phyloP scores from a whole-genome alignment of 2,329 filamentous ascomycete species.

The Cercospora sp. region DNA sequence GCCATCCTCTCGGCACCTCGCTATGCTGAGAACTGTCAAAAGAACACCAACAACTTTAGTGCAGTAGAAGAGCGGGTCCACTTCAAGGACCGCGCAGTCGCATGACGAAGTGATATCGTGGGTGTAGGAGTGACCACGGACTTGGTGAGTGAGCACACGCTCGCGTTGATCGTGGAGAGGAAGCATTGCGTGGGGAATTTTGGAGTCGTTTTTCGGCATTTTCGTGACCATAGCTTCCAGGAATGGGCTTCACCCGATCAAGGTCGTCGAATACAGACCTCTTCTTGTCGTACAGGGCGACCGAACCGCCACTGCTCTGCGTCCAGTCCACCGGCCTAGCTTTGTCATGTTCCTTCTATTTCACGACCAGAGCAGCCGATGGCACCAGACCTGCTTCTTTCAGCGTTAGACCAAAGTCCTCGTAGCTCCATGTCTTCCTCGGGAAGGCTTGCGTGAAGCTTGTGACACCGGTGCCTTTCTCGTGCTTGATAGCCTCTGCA shows the following conservation, averaged over 20 bases:
- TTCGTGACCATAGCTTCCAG: neutral
- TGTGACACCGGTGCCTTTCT: conserved; percentile 68
- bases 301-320: neutral
- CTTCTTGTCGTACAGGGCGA: neutral
- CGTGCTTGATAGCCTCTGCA: conserved; percentile 70
- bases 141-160: neutral
- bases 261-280: neutral
- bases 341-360: conserved; percentile 11
- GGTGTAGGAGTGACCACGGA: neutral
- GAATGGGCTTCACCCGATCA: neutral
- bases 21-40: neutral
- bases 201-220: neutral
- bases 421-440: conserved; percentile 69
- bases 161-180: neutral
- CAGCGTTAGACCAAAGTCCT: conserved; percentile 83
- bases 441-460: conserved; percentile 88
- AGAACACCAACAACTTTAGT: neutral
- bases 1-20: neutral
- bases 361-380: conserved; percentile 69
- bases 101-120: neutral
- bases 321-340: neutral
- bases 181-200: neutral
- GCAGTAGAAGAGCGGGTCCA: neutral
- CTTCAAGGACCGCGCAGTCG: neutral
- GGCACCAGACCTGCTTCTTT: conserved; percentile 90